Evolutionary conservation across 441 rosid species (phyloP), one percentile per base, ranked within the genome.

Genomic region (Breynia disticha): DNA sequence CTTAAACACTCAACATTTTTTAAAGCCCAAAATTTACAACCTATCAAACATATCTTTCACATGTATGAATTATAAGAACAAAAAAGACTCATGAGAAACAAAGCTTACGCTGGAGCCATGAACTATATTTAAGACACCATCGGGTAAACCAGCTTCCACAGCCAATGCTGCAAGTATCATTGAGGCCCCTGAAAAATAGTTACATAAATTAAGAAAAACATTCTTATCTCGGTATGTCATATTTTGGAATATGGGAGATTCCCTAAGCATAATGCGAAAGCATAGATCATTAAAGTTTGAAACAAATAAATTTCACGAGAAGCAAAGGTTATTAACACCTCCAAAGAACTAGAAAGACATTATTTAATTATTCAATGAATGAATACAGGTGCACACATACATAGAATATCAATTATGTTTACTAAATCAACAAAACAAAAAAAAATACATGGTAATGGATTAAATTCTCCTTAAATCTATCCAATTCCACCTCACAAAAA

Each of bases 81-180:
- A 43, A 47, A 56, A 45, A 49, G 43, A 46, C 10, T 43, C 20
- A 17, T 4, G 37, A 19, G 45, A 56, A 52, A 39, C 21, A 50
- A 37, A 58, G 38, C 60, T 16, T 70, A 78, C 83, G 57, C 54
- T 65, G 48, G 71, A 65, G 24, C 80, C 83, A 75, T 78, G 83
- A 63, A 78, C 73, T 56, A 78, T 66, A 49, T 75, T 78, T 52
- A 78, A 68, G 47, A 78, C 83, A 56, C 83, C 83, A 41, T 68
- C 69, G 13, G 76, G 83, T 59, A 75, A 57, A 51, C 83, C 83
- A 47, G 78, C 78, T 65, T 78, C 83, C 69, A 50, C 54, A 20
- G 78, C 83, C 51, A 76, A 57, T 37, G 70, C 73, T 28, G 73
- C 78, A 67, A 78, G 75, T 32, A 75, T 64, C 60, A 75, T 57